Conservation (phyloP, 108 stramenopile species). For the Nitzschia inconspicua region DNA sequence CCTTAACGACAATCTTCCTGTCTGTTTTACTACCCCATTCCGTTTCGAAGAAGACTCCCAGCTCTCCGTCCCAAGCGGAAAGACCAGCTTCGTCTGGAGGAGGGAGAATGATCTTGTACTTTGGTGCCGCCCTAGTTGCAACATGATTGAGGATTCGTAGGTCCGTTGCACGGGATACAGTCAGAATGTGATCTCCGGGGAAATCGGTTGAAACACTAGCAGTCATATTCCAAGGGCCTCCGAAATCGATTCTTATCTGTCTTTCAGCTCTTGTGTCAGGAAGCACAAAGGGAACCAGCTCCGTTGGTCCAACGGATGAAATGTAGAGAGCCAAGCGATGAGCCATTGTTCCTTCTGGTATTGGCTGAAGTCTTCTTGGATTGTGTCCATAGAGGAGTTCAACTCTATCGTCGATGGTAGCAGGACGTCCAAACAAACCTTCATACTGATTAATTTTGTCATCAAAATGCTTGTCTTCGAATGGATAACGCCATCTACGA, state of each 20-base stretch:
- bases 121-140: slow-evolving; percentile 66
- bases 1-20: slow-evolving; percentile 84
- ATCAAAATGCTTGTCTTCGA: slow-evolving; percentile 10
- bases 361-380: background rate
- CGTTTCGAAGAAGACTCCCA: slow-evolving; percentile 95
- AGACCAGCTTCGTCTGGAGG: slow-evolving; percentile 34
- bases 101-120: slow-evolving; percentile 76
- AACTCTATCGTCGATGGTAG: slow-evolving; percentile 17
- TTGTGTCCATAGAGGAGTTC: background rate
- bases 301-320: slow-evolving; percentile 44
- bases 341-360: slow-evolving; percentile 58
- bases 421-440: slow-evolving; percentile 51
- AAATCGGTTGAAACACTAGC: slow-evolving; percentile 70
- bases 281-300: slow-evolving; percentile 68
- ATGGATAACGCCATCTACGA: slow-evolving; percentile 46
- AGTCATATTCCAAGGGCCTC: slow-evolving; percentile 59
- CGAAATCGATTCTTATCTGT: slow-evolving; percentile 68
- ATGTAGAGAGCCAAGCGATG: slow-evolving; percentile 72
- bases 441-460: slow-evolving; percentile 63
- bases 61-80: slow-evolving; percentile 65
- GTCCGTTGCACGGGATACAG: slow-evolving; percentile 52
- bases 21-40: slow-evolving; percentile 75
- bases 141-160: slow-evolving; percentile 64
- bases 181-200: slow-evolving; percentile 59
- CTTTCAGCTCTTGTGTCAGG: slow-evolving; percentile 82